These are phyloP conservation scores for Fusarium stilboides DNA, from an alignment of 2,329 filamentous ascomycete species.

Conservation along the genomic window DNA sequence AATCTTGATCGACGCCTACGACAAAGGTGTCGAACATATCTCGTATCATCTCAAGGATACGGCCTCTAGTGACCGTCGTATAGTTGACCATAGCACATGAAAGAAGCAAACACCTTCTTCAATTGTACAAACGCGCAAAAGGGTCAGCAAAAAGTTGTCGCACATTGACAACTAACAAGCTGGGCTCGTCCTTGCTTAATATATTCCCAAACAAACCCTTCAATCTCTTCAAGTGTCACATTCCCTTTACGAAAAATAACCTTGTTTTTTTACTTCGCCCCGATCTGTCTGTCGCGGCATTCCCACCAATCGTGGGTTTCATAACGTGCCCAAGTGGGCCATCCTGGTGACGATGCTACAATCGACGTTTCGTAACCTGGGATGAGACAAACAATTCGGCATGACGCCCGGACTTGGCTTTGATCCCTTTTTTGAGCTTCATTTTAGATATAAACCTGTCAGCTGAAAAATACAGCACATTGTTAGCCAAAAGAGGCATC, in stretches of 20 bases:
- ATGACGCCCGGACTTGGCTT: conserved; percentile 23
- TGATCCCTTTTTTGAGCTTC: conserved; percentile 4
- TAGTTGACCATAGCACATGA: neutral
- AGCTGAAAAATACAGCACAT: too few species aligned
- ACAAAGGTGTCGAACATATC: too few species aligned
- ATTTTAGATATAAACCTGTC: neutral
- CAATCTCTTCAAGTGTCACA: conserved; percentile 17
- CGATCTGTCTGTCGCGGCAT: neutral
- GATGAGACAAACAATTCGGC: conserved; percentile 27
- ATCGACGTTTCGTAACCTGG: conserved; percentile 28
- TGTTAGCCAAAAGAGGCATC: too few species aligned
- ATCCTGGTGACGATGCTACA: conserved; percentile 43
- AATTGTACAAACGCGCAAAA: neutral
- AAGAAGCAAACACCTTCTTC: conserved; percentile 10
- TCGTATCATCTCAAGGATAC: too few species aligned
- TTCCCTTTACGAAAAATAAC: conserved; percentile 7
- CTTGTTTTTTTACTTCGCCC: conserved; percentile 7
- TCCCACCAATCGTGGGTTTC: conserved; percentile 10
- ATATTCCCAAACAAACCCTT: conserved; percentile 9
- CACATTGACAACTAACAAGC: conserved; percentile 5
- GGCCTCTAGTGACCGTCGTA: too few species aligned
- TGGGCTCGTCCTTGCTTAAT: conserved; percentile 14
- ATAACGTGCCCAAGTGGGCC: neutral
- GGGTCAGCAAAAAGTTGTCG: conserved; percentile 1
- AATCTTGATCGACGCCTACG: too few species aligned